Evolutionary conservation across 2,329 filamentous ascomycete genomes (phyloP).

Genomic region (Ceratocystis albifundus): DNA sequence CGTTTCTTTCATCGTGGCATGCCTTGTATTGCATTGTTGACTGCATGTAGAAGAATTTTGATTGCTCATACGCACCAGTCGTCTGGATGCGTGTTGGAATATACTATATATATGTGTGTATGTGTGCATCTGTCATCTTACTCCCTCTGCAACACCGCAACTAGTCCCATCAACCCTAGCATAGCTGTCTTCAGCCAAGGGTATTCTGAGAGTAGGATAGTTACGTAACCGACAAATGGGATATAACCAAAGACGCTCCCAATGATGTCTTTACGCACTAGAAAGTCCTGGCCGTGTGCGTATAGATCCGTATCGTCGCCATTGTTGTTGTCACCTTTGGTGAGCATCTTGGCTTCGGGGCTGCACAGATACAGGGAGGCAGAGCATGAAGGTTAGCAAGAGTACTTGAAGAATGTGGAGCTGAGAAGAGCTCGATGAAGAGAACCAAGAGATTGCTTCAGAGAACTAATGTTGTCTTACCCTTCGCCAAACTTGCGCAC

Average conservation of each 20-base stretch:
- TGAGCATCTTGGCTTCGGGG: constrained; percentile 60
- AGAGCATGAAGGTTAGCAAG: background rate
- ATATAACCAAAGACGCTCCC: constrained; percentile 87
- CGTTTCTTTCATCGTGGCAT: background rate
- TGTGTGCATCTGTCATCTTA: constrained; percentile 32
- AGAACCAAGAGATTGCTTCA: background rate
- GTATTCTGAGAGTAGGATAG: constrained; percentile 87
- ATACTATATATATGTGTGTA: background rate
- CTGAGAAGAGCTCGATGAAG: background rate
- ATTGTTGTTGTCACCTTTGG: constrained; percentile 94
- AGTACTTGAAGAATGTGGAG: background rate
- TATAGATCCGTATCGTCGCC: constrained; percentile 86
- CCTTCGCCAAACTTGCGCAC: constrained; percentile 60
- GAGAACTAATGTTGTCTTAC: constrained; percentile 31
- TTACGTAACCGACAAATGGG: constrained; percentile 92
- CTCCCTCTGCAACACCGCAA: constrained; percentile 87
- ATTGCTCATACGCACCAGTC: background rate
- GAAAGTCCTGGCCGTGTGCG: constrained; percentile 72
- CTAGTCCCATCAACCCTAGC: constrained; percentile 85
- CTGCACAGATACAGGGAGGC: constrained; percentile 29
- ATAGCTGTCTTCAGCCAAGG: constrained; percentile 95
- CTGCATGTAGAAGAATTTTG: background rate
- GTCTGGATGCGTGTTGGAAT: background rate
- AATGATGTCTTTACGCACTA: constrained; percentile 80
- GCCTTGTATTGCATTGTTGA: background rate